Percentiles rank a stretch among this genome's conserved stretches.
Evolutionary conservation across 2,329 filamentous ascomycete genomes (phyloP).

Genomic region (Alternaria incomplexa): DNA sequence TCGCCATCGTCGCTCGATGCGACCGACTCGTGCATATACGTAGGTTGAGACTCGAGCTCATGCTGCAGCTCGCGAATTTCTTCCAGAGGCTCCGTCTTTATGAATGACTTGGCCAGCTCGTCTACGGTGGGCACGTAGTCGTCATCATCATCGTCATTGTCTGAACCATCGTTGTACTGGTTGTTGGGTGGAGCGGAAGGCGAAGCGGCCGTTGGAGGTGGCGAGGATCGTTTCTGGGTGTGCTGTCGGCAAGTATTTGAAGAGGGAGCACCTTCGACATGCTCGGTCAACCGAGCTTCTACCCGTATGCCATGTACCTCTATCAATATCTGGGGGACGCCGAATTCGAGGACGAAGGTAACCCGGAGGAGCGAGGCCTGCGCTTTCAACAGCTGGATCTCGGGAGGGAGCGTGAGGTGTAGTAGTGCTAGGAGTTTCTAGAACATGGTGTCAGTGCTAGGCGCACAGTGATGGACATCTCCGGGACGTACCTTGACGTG

Average conservation of each 20-base stretch:
- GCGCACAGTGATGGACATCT: neutral
- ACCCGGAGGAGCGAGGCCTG: conserved; percentile 77
- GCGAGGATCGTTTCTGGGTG: conserved; percentile 12
- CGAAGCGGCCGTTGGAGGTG: conserved; percentile 11
- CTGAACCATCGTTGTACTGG: conserved; percentile 24
- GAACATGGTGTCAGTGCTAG: conserved; percentile 20
- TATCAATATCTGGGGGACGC: conserved; percentile 80
- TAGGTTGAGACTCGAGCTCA: conserved; percentile 67
- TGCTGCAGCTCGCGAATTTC: conserved; percentile 73
- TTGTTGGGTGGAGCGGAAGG: conserved; percentile 14
- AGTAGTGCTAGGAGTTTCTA: conserved; percentile 81
- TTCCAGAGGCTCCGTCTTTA: conserved; percentile 71
- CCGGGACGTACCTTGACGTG: conserved; percentile 69
- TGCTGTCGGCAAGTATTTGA: conserved; percentile 7
- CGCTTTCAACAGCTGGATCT: conserved; percentile 74
- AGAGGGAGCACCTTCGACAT: conserved; percentile 8
- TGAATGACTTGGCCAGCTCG: conserved; percentile 78
- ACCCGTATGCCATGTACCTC: conserved; percentile 84
- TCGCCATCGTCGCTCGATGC: conserved; percentile 67
- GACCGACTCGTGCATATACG: conserved; percentile 67
- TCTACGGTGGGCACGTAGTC: conserved; percentile 68
- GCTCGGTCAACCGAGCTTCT: conserved; percentile 49
- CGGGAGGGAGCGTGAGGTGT: conserved; percentile 68
- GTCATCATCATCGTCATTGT: conserved; percentile 46
- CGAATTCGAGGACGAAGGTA: conserved; percentile 86